Evolutionary conservation across 176 grass and related monocot genomes (phyloP).

Genomic region (Musa schizocarpa): DNA sequence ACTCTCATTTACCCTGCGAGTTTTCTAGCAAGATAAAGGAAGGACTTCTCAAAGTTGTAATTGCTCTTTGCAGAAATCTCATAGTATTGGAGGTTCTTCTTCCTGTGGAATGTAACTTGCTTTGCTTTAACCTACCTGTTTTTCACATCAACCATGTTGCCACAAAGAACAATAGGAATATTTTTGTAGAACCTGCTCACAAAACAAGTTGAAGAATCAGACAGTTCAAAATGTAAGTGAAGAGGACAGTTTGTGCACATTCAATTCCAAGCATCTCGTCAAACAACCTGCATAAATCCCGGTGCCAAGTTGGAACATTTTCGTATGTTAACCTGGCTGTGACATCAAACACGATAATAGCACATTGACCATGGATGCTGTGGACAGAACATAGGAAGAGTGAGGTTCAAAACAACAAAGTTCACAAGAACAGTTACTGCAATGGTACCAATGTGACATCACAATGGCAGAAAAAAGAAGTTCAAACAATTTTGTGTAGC

Average conservation of each 20-base stretch:
- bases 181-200: slow-evolving; percentile 43
- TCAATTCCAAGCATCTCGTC: background rate
- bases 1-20: slow-evolving; percentile 29
- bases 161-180: slow-evolving; percentile 55
- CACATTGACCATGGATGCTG: slow-evolving; percentile 55
- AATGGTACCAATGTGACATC: background rate
- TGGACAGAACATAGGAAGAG: background rate
- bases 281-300: slow-evolving; percentile 45
- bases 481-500: too few species aligned
- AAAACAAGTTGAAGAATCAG: background rate
- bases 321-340: slow-evolving; percentile 50
- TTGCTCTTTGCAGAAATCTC: too few species aligned
- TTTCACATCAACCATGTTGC: slow-evolving; percentile 65
- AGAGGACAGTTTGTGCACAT: background rate
- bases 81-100: slow-evolving; percentile 58
- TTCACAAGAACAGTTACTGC: background rate
- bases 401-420: too few species aligned
- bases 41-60: too few species aligned
- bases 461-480: background rate
- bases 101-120: slow-evolving; percentile 63
- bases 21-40: slow-evolving; percentile 38
- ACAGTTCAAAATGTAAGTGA: background rate
- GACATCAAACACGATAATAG: slow-evolving; percentile 62
- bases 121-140: slow-evolving; percentile 61
- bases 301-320: slow-evolving; percentile 62